A percentile compares a stretch with the other conserved stretches of the same genome.
These are phyloP conservation scores for Sequoiadendron giganteum DNA, from an alignment of 75 land plant genomes.

Conservation along the genomic window DNA sequence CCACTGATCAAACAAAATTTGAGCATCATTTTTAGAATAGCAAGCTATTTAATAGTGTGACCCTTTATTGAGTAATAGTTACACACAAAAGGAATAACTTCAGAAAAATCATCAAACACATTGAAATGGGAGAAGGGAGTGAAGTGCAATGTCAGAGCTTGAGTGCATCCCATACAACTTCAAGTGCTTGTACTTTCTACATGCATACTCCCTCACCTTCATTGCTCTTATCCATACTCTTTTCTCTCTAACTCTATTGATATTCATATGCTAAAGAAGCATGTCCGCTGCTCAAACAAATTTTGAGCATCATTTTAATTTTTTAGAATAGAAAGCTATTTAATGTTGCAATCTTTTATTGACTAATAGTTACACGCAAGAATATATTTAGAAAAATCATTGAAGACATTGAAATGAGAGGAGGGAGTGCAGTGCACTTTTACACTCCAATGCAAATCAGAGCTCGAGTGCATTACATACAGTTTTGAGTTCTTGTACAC, in stretches of 20 bases:
- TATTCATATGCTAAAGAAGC: background rate
- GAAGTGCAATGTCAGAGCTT: too few relatives aligned
- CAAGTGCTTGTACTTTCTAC: background rate
- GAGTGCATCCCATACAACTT: too few relatives aligned
- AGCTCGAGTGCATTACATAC: too few relatives aligned
- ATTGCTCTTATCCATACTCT: background rate
- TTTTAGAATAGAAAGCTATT: background rate
- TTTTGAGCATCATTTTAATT: background rate
- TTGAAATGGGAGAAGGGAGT: background rate
- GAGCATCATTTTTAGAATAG: background rate
- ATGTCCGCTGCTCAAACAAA: background rate
- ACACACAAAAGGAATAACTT: background rate
- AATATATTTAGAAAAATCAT: background rate
- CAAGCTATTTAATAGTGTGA: background rate
- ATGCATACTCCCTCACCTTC: background rate
- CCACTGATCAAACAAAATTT: background rate
- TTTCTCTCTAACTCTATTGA: background rate
- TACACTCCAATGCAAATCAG: too few relatives aligned
- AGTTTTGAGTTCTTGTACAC: too few relatives aligned
- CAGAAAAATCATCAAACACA: background rate
- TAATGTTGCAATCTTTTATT: background rate
- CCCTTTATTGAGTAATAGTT: background rate
- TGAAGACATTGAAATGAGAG: background rate
- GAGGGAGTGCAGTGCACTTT: background rate
- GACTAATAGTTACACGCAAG: background rate